A percentile compares a stretch with the other conserved stretches of the same genome.
Evolutionary conservation across 768 basidiomycete species (phyloP).

Genomic region (Cystofilobasidium ferigula): DNA sequence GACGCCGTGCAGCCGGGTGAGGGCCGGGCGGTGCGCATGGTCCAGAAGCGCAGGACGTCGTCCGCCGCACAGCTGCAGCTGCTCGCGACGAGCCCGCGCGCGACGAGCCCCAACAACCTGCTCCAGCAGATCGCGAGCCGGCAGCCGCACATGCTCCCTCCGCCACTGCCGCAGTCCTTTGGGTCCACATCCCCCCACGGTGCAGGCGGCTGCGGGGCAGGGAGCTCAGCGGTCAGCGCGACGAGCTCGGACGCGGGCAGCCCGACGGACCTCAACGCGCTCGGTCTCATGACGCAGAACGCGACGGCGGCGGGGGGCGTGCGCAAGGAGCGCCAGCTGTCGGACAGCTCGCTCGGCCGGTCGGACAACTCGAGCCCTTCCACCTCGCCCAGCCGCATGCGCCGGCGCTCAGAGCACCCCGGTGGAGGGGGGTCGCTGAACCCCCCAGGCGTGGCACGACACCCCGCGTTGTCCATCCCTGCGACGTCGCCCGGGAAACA

Average conservation of each 20-base stretch:
- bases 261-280: conserved; percentile 11
- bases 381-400: conserved; percentile 22
- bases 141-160: neutral
- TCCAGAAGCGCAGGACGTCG: conserved; percentile 8
- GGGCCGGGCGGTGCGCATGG: neutral
- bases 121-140: neutral
- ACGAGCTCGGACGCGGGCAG: conserved; percentile 13
- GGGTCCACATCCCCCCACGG: too few species aligned
- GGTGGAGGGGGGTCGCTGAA: neutral
- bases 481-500: conserved; percentile 3
- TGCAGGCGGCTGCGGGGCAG: too few species aligned
- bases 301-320: neutral
- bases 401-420: conserved; percentile 20
- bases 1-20: neutral
- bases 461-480: conserved; percentile 10
- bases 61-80: neutral
- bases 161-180: too few species aligned
- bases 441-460: neutral
- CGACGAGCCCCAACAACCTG: conserved; percentile 6
- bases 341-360: conserved; percentile 3
- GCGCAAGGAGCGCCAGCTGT: conserved; percentile 15
- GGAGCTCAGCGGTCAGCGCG: neutral
- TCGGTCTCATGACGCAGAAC: conserved; percentile 2
- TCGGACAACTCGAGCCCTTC: conserved; percentile 4
- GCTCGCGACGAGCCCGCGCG: neutral